A percentile compares a stretch with the other conserved stretches of the same genome.
Evolutionary conservation across 2,329 filamentous ascomycete genomes (phyloP).

Genomic region (Kalmusia sp.): DNA sequence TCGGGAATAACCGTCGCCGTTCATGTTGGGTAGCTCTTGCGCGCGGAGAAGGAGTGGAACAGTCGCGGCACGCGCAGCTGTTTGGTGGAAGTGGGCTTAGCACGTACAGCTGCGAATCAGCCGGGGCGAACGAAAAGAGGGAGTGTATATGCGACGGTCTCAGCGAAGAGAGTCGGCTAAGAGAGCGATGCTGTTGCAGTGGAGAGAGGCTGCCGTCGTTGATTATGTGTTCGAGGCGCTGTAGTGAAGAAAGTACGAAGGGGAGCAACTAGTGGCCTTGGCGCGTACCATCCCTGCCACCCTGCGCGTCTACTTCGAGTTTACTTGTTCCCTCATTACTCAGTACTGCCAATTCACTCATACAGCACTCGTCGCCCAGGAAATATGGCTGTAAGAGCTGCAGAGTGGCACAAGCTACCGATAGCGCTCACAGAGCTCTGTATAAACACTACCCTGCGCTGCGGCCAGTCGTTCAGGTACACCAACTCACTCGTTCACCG

Average conservation of each 20-base stretch:
- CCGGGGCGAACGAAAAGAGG: background rate
- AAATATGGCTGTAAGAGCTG: conserved; percentile 59
- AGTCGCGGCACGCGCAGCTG: conserved; percentile 11
- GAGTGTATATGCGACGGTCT: background rate
- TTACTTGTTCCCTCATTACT: background rate
- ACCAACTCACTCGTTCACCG: background rate
- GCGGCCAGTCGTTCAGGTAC: conserved; percentile 88
- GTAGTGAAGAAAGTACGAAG: conserved; percentile 10
- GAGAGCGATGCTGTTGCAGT: background rate
- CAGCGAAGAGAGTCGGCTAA: too few species aligned
- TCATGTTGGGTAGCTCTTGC: conserved; percentile 64
- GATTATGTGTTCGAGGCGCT: too few species aligned
- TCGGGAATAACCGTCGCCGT: conserved; percentile 84
- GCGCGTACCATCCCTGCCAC: background rate
- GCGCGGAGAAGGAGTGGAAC: conserved; percentile 17
- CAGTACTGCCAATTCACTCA: background rate
- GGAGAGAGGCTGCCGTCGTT: background rate
- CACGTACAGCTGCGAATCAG: conserved; percentile 7
- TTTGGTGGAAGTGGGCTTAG: background rate
- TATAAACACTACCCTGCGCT: conserved; percentile 91
- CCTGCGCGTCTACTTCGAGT: too few species aligned
- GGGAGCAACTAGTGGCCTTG: conserved; percentile 3
- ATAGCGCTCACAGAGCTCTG: conserved; percentile 84
- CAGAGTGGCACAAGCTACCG: conserved; percentile 88
- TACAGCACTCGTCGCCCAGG: background rate